These are phyloP conservation scores for Phytophthora macrochlamydospora DNA, from an alignment of 352 stramenopile species.

Conservation along the genomic window DNA sequence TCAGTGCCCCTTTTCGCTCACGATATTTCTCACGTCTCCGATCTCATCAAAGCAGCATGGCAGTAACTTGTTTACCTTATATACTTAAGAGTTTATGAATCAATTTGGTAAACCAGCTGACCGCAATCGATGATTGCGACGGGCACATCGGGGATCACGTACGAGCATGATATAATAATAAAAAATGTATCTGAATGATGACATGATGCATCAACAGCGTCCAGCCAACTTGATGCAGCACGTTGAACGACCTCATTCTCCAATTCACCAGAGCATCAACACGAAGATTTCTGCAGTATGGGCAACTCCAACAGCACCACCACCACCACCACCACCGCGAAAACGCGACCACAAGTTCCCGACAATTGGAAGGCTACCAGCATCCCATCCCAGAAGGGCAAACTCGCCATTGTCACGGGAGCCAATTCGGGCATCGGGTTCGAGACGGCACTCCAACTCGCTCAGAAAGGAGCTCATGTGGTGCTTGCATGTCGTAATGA, in stretches of 20 bases:
- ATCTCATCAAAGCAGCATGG: too few relatives aligned
- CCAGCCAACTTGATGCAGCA: too few relatives aligned
- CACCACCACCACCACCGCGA: background rate
- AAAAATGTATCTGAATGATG: too few relatives aligned
- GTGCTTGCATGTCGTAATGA: slow-evolving; percentile 24
- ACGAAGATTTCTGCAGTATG: background rate
- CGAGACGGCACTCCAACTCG: background rate
- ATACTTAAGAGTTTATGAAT: too few relatives aligned
- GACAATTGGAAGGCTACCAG: slow-evolving; percentile 13
- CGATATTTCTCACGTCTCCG: too few relatives aligned
- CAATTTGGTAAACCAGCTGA: too few relatives aligned
- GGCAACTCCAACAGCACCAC: slow-evolving; percentile 2
- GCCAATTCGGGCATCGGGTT: background rate
- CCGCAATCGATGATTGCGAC: too few relatives aligned
- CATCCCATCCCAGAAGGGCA: background rate
- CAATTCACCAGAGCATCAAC: background rate
- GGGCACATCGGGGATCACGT: too few relatives aligned
- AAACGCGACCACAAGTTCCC: background rate
- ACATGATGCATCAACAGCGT: too few relatives aligned
- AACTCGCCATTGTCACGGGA: background rate
- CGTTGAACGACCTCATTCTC: background rate
- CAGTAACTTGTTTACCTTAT: too few relatives aligned
- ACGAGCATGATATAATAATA: too few relatives aligned
- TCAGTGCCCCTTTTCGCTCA: too few relatives aligned
- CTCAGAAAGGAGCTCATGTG: background rate